A percentile compares a stretch with the other conserved stretches of the same genome.
These are phyloP conservation scores for Obba rivulosa DNA, from an alignment of 768 basidiomycete genomes.

Conservation along the genomic window DNA sequence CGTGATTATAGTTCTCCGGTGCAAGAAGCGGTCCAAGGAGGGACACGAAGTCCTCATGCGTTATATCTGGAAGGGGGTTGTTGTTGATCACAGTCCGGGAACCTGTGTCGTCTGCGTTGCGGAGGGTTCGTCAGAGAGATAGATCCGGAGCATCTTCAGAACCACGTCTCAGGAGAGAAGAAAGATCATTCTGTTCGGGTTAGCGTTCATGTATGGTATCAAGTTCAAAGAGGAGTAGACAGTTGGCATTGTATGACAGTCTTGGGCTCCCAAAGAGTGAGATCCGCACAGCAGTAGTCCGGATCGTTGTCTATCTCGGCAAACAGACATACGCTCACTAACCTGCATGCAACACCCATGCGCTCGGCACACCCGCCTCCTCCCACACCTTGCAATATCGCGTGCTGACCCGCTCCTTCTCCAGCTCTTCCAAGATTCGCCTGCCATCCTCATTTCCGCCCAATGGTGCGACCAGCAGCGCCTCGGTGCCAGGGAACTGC, in stretches of 20 bases:
- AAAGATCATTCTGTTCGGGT: no score
- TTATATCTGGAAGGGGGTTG: constrained; percentile 82
- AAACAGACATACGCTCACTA: constrained; percentile 13
- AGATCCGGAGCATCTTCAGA: no score
- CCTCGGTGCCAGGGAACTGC: constrained; percentile 62
- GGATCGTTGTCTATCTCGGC: no score
- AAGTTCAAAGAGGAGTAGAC: no score
- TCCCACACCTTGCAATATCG: constrained; percentile 72
- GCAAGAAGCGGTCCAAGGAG: constrained; percentile 76
- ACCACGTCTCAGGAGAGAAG: no score
- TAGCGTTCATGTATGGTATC: no score
- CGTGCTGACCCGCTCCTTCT: constrained; percentile 62
- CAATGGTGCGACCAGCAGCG: constrained; percentile 69
- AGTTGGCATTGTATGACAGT: no score
- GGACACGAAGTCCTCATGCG: constrained; percentile 82
- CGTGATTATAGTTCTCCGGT: constrained; percentile 67
- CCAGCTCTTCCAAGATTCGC: constrained; percentile 58
- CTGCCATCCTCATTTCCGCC: constrained; percentile 67
- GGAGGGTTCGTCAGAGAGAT: not conserved
- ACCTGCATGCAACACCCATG: constrained; percentile 80
- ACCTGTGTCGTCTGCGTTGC: constrained; percentile 44
- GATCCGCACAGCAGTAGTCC: not conserved
- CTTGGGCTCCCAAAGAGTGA: no score
- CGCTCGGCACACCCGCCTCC: constrained; percentile 66
- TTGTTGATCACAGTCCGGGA: constrained; percentile 75